Conservation (phyloP, 2,329 filamentous ascomycete genomes). For the Xylaria sp. region DNA sequence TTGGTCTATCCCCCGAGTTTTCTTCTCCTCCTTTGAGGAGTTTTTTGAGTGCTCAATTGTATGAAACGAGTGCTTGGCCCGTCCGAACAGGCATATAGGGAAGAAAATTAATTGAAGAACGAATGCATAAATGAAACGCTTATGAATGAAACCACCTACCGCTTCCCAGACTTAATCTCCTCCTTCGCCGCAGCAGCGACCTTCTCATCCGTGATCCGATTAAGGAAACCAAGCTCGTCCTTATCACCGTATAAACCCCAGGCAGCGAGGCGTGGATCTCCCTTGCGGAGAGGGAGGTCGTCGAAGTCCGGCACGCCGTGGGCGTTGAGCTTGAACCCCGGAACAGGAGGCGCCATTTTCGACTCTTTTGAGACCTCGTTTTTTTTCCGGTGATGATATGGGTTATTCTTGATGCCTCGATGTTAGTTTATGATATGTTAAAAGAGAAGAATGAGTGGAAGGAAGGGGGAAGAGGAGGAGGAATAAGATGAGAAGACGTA, state of each 20-base stretch:
- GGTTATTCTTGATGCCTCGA: neutral
- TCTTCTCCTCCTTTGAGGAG: neutral
- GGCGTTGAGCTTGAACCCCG: constrained; percentile 51
- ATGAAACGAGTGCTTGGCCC: no score
- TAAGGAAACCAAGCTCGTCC: constrained; percentile 70
- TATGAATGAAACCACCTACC: constrained; percentile 47
- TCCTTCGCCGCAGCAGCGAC: constrained; percentile 62
- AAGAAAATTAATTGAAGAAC: neutral
- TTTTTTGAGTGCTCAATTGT: neutral
- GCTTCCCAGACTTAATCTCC: constrained; percentile 65
- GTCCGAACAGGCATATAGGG: neutral
- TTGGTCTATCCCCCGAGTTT: neutral
- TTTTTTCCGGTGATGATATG: neutral
- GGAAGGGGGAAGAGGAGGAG: no score
- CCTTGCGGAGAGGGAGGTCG: constrained; percentile 59
- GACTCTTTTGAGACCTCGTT: neutral
- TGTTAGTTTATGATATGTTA: neutral
- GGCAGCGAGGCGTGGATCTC: constrained; percentile 57
- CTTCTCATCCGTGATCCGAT: constrained; percentile 66
- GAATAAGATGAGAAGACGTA: no score
- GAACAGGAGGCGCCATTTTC: constrained; percentile 43
- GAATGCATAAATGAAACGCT: constrained; percentile 12
- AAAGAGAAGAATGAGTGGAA: no score
- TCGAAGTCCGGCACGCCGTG: constrained; percentile 61
- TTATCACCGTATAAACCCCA: constrained; percentile 65